These are phyloP conservation scores for Starmerella stigmatis DNA, from an alignment of 805 yeast species.

Conservation along the genomic window DNA sequence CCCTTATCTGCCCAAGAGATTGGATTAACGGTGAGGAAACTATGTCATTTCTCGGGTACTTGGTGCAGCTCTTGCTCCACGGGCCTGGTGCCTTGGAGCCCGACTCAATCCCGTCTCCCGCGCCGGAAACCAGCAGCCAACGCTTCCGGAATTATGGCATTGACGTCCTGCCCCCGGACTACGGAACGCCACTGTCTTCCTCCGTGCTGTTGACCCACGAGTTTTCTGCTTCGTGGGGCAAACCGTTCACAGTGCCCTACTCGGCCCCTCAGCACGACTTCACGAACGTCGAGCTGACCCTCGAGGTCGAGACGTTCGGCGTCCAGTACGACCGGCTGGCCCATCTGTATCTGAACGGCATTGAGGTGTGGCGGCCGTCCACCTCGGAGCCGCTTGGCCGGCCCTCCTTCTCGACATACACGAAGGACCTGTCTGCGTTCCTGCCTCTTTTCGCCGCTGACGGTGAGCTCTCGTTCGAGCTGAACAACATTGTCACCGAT, in stretches of 20 bases:
- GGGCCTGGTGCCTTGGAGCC: not conserved
- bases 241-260: constrained; percentile 27
- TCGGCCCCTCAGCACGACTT: constrained; percentile 29
- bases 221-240: constrained; percentile 31
- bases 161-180: constrained; percentile 11
- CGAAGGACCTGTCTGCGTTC: constrained; percentile 58
- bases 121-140: not conserved
- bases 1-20: too few species aligned
- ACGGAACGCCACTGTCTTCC: constrained; percentile 9
- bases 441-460: constrained; percentile 38
- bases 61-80: constrained; percentile 1
- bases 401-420: constrained; percentile 39
- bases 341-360: constrained; percentile 42
- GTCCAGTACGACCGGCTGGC: constrained; percentile 34
- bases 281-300: constrained; percentile 28
- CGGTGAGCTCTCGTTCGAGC: constrained; percentile 41
- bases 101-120: not conserved
- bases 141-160: constrained; percentile 9
- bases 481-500: constrained; percentile 48
- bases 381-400: constrained; percentile 60
- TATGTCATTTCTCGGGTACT: constrained; percentile 2
- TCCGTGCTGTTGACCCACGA: constrained; percentile 21
- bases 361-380: constrained; percentile 64
- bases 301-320: constrained; percentile 30
- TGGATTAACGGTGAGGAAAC: not conserved